These are phyloP conservation scores for Picochlorum sp. DNA, from an alignment of 139 green algal genomes.

Conservation along the genomic window DNA sequence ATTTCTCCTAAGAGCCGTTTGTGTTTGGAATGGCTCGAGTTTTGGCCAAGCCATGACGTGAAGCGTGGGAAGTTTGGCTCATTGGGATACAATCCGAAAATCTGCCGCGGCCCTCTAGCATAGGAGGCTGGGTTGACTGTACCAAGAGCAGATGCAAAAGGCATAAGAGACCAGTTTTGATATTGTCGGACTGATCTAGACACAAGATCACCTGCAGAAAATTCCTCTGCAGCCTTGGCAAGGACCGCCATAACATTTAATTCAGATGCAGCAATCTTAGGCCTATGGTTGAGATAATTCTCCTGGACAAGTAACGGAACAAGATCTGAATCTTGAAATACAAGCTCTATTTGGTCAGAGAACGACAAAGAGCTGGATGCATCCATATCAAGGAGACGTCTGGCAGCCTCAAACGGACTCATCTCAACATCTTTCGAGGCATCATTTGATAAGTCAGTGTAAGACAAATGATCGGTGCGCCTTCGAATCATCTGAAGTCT, in stretches of 20 bases:
- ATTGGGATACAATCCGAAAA: constrained; percentile 47
- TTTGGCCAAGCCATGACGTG: constrained; percentile 86
- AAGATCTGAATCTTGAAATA: constrained; percentile 90
- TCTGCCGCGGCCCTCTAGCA: constrained; percentile 63
- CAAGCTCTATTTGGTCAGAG: constrained; percentile 61
- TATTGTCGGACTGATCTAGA: constrained; percentile 54
- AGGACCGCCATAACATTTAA: constrained; percentile 46
- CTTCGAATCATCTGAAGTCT: constrained; percentile 86
- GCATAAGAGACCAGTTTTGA: constrained; percentile 63
- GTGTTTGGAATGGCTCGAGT: constrained; percentile 78
- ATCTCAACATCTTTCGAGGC: constrained; percentile 79
- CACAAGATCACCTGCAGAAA: constrained; percentile 79
- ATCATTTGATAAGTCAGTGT: constrained; percentile 52
- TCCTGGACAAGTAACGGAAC: constrained; percentile 86
- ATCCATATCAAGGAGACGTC: constrained; percentile 56
- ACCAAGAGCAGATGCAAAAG: constrained; percentile 48
- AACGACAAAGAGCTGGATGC: constrained; percentile 17
- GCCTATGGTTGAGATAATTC: constrained; percentile 94
- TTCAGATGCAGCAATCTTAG: constrained; percentile 36
- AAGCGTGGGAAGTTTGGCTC: constrained; percentile 82
- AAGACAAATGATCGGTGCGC: constrained; percentile 47
- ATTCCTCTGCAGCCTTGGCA: constrained; percentile 74
- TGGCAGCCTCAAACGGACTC: constrained; percentile 70
- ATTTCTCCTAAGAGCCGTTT: constrained; percentile 80
- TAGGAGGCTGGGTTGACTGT: constrained; percentile 64